Conservation (phyloP, 1,139 yeast genomes). For the Lodderomyces oxycetoniae region DNA sequence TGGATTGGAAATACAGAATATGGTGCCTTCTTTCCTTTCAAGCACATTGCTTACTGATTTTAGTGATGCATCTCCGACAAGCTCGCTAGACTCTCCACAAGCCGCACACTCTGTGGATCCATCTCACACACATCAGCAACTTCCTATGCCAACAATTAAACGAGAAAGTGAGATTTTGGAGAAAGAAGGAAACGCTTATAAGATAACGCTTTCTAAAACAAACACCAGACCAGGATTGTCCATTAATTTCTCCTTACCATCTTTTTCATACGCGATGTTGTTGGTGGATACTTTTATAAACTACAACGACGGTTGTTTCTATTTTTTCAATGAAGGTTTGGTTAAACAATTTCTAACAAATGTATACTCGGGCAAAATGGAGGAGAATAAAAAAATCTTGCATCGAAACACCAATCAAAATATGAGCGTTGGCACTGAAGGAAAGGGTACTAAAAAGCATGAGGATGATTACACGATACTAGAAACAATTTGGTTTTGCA, state of each 20-base stretch:
- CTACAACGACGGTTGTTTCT: constrained; percentile 81
- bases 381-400: constrained; percentile 37
- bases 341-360: constrained; percentile 62
- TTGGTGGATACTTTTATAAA: constrained; percentile 72
- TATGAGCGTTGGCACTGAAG: constrained; percentile 35
- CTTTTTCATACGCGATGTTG: constrained; percentile 71
- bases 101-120: neutral
- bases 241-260: constrained; percentile 67
- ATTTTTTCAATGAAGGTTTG: constrained; percentile 77
- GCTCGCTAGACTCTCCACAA: constrained; percentile 10
- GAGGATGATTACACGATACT: constrained; percentile 54
- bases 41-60: constrained; percentile 16
- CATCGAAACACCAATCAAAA: constrained; percentile 34
- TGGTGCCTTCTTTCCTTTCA: constrained; percentile 37
- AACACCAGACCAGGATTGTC: constrained; percentile 64
- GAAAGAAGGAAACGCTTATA: constrained; percentile 71
- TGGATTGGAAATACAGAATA: constrained; percentile 68
- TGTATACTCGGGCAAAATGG: constrained; percentile 47
- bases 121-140: too few relatives aligned
- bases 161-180: constrained; percentile 50
- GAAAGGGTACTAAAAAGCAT: constrained; percentile 40
- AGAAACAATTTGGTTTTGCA: constrained; percentile 79
- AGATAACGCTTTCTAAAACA: constrained; percentile 62
- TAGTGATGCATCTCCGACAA: constrained; percentile 11
- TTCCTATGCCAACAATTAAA: neutral